These are phyloP conservation scores for Xenoacremonium recifei DNA, from an alignment of 2,329 filamentous ascomycete genomes.

Conservation along the genomic window DNA sequence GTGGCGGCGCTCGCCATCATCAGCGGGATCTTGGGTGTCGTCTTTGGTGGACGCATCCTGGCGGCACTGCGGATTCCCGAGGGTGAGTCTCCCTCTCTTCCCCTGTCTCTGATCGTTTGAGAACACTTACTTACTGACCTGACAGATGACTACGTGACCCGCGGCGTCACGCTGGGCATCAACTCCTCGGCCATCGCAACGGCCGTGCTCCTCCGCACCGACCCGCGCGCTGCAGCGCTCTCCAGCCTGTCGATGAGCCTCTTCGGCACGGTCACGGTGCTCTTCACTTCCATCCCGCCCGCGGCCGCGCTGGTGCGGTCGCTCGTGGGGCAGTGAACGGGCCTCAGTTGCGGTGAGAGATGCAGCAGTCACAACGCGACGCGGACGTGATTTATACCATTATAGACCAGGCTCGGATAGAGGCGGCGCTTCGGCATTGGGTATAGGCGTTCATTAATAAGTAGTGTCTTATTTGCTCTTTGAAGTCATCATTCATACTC, in stretches of 20 bases:
- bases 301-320: constrained; percentile 47
- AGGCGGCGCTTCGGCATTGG: no score
- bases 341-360: background rate
- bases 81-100: constrained; percentile 39
- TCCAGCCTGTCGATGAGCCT: constrained; percentile 60
- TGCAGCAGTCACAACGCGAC: no score
- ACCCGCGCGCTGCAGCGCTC: constrained; percentile 58
- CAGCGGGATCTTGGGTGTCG: constrained; percentile 57
- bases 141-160: constrained; percentile 61
- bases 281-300: constrained; percentile 56
- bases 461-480: no score
- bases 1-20: constrained; percentile 57
- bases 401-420: no score
- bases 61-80: constrained; percentile 51
- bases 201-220: constrained; percentile 52
- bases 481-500: background rate
- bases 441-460: no score
- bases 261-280: constrained; percentile 58
- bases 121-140: background rate
- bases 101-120: background rate
- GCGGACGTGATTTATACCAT: no score
- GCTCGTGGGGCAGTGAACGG: constrained; percentile 42
- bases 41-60: constrained; percentile 52
- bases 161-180: constrained; percentile 60
- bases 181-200: constrained; percentile 61